Percentiles rank a stretch among this genome's conserved stretches.
phyloP scores from a whole-genome alignment of 768 basidiomycete species.

The Tylopilus cervinicoccineus region DNA sequence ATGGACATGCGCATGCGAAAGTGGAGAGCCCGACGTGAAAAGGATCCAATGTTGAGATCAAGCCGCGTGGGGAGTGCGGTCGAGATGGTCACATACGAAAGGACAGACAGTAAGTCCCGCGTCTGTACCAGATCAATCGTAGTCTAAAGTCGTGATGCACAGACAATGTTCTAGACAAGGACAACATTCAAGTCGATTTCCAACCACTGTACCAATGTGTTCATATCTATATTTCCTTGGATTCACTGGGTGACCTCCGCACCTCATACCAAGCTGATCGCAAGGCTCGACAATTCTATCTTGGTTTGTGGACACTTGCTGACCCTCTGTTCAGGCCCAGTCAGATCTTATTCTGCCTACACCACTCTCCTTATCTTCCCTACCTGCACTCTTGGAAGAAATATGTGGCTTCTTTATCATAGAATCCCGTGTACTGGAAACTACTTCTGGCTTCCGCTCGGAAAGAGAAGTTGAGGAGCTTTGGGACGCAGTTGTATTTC shows the following conservation, averaged over 20 bases:
- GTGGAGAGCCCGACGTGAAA: constrained; percentile 82
- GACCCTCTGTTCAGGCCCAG: constrained; percentile 66
- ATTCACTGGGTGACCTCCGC: constrained; percentile 86
- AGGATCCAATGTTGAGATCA: constrained; percentile 70
- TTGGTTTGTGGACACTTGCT: constrained; percentile 8
- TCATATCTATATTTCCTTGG: constrained; percentile 90
- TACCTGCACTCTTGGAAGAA: constrained; percentile 82
- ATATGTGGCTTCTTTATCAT: constrained; percentile 98
- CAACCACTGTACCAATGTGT: constrained; percentile 95
- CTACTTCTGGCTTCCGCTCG: constrained; percentile 87
- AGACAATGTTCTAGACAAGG: constrained; percentile 94
- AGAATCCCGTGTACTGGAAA: constrained; percentile 87
- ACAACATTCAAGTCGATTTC: constrained; percentile 86
- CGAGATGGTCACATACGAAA: constrained; percentile 88
- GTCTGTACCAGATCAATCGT: background rate
- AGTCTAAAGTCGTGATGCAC: constrained; percentile 7
- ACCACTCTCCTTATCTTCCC: constrained; percentile 59
- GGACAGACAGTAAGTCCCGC: constrained; percentile 77
- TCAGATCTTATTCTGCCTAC: constrained; percentile 89
- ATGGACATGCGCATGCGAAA: constrained; percentile 82
- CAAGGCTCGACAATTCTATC: constrained; percentile 48
- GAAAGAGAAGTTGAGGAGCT: constrained; percentile 89
- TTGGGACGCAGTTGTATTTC: constrained; percentile 82
- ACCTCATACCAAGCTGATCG: constrained; percentile 96
- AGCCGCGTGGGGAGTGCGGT: constrained; percentile 88